Evolutionary conservation across 2,329 filamentous ascomycete genomes (phyloP).

Genomic region (Verticillium dahliae): DNA sequence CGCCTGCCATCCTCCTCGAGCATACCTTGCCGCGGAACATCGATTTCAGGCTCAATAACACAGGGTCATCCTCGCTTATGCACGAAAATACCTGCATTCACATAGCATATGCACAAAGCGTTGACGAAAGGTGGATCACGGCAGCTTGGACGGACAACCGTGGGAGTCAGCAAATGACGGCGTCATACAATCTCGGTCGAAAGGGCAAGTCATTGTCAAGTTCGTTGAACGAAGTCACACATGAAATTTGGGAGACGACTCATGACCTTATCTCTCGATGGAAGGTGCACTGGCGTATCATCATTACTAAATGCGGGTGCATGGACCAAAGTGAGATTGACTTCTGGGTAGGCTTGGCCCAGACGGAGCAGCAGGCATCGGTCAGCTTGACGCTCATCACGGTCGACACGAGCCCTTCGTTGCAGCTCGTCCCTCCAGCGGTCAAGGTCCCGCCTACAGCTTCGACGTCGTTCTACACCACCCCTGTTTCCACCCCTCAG

Average conservation of each 20-base stretch:
- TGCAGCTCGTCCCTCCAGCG: conserved; percentile 54
- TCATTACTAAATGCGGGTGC: conserved; percentile 64
- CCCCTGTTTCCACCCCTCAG: conserved; percentile 64
- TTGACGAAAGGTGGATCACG: conserved; percentile 71
- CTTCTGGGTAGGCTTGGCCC: conserved; percentile 47
- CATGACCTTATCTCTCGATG: conserved; percentile 63
- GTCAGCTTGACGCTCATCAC: conserved; percentile 54
- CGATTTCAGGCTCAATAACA: conserved; percentile 64
- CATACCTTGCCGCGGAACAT: conserved; percentile 63
- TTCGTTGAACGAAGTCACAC: conserved; percentile 56
- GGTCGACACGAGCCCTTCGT: conserved; percentile 57
- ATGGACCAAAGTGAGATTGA: conserved; percentile 63
- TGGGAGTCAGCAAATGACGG: conserved; percentile 65
- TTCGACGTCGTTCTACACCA: conserved; percentile 44
- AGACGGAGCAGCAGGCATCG: conserved; percentile 42
- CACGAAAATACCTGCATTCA: conserved; percentile 77
- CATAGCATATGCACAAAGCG: conserved; percentile 69
- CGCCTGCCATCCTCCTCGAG: conserved; percentile 68
- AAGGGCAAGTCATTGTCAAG: conserved; percentile 45
- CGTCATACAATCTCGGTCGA: conserved; percentile 65
- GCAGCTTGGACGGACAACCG: conserved; percentile 76
- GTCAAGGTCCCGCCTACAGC: conserved; percentile 39
- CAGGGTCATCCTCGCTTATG: conserved; percentile 65
- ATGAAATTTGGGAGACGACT: conserved; percentile 74
- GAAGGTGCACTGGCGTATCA: conserved; percentile 70